Evolutionary conservation across 805 yeast species (phyloP).

Genomic region (Yarrowia sp.): DNA sequence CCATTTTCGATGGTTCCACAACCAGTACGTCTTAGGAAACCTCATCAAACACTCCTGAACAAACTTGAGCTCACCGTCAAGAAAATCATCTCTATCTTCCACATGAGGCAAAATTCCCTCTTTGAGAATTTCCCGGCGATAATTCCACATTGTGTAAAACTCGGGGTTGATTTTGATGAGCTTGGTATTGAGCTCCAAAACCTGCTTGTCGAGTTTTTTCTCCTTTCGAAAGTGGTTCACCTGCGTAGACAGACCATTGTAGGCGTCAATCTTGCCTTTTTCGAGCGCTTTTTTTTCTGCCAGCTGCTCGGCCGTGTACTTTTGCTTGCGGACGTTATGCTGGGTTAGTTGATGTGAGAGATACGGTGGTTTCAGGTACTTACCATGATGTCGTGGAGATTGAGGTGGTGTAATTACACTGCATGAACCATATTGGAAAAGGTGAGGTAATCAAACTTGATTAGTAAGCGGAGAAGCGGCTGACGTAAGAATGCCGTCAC

Average conservation of each 20-base stretch:
- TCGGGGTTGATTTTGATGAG: conserved; percentile 75
- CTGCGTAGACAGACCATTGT: conserved; percentile 45
- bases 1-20: conserved; percentile 94
- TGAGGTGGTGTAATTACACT: neutral
- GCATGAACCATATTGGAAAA: no score
- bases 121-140: conserved; percentile 65
- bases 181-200: conserved; percentile 53
- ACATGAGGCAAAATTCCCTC: conserved; percentile 31
- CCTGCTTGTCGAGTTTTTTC: conserved; percentile 38
- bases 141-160: conserved; percentile 86
- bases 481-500: no score
- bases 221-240: conserved; percentile 42
- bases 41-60: conserved; percentile 54
- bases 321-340: conserved; percentile 72
- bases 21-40: conserved; percentile 92
- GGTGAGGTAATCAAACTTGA: no score
- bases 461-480: no score
- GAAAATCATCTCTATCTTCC: conserved; percentile 36
- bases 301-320: conserved; percentile 54
- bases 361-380: neutral
- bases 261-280: conserved; percentile 54
- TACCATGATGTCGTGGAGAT: neutral
- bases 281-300: conserved; percentile 55
- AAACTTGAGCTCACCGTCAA: conserved; percentile 60
- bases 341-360: conserved; percentile 29